Conservation (phyloP, 768 basidiomycete genomes). For the Gloeopeniophorella convolvens region DNA sequence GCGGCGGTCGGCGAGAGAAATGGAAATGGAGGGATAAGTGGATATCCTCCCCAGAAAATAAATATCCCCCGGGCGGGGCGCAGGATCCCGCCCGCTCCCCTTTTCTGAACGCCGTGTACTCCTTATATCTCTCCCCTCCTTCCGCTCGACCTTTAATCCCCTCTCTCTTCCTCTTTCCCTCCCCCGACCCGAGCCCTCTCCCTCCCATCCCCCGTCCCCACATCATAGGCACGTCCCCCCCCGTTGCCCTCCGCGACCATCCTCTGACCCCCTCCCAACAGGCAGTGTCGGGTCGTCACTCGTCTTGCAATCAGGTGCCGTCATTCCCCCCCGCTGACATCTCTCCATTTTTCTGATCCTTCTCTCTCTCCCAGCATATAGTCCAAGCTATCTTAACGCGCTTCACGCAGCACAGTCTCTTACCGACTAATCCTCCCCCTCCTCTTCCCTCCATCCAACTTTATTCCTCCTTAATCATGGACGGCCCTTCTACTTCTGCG, state of each 20-base stretch:
- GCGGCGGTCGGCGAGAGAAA: constrained; percentile 8
- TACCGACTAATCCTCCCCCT: constrained; percentile 9
- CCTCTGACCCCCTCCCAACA: not conserved
- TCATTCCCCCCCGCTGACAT: not conserved
- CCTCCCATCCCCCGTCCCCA: not conserved
- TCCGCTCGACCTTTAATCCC: not conserved
- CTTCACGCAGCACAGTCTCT: constrained; percentile 4
- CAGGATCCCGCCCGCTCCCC: not conserved
- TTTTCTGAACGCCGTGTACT: constrained; percentile 14
- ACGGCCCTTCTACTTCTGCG: constrained; percentile 2
- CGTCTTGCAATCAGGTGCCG: not conserved
- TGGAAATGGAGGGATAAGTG: not conserved
- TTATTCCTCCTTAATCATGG: constrained; percentile 15
- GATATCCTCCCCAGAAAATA: constrained; percentile 2
- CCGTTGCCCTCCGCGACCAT: constrained; percentile 12
- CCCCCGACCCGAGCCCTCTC: not conserved
- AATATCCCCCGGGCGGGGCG: no score
- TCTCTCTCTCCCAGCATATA: constrained; percentile 6
- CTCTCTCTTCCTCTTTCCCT: not conserved
- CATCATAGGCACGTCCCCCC: constrained; percentile 3
- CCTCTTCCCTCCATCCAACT: constrained; percentile 3
- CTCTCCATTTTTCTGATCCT: constrained; percentile 1
- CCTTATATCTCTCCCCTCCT: constrained; percentile 15
- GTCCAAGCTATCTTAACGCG: constrained; percentile 14
- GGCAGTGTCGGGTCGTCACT: constrained; percentile 5